Evolutionary conservation across 208 protist species (phyloP), one percentile per base, ranked within the genome.

Genomic region (Trypanosoma lewisi): DNA sequence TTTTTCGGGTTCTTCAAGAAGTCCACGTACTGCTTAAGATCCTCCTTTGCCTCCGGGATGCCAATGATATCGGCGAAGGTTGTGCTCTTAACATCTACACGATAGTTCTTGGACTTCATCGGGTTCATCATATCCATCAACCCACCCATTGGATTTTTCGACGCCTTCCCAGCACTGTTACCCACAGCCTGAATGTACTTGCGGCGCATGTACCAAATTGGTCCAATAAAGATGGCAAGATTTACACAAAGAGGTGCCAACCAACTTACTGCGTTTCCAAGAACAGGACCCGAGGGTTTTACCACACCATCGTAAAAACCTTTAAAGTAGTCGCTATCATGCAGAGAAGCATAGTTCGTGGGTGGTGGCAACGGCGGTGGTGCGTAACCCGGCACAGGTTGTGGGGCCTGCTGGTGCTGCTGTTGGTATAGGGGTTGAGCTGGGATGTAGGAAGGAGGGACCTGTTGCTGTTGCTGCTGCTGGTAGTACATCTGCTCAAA

Each of bases 1-100:
- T 97, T 96, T 27, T 90, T 74, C 0, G 98, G 97, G 27, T 98
- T 88, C 80, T 99, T 98, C 12, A 99, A 77, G 73, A 99, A 99
- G 58, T 98, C 94, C 14, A 99, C 98, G 81, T 99, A 98, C 85
- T 99, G 97, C 82, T 96, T 91, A 44, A 99, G 85, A 58, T 99
- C 98, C 33, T 96, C 83, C 73, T 99, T 99, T 6, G 98, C 98
- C 68, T 99, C 98, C 4, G 96, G 93, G 37, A 98, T 90, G 39
- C 98, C 98, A 47, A 96, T 98, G 21, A 99, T 95, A 73, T 99
- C 97, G 53, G 87, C 84, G 70, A 96, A 96, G 23, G 72, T 94
- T 12, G 87, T 95, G 17, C 78, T 82, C 59, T 95, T 97, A 39
- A 95, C 80, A 60, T 93, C 84, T 3, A 86, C 86, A 55, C 81